A percentile compares a stretch with the other conserved stretches of the same genome.
Conservation (phyloP, 495 filamentous ascomycete species). For the Xylaria intraflava region DNA sequence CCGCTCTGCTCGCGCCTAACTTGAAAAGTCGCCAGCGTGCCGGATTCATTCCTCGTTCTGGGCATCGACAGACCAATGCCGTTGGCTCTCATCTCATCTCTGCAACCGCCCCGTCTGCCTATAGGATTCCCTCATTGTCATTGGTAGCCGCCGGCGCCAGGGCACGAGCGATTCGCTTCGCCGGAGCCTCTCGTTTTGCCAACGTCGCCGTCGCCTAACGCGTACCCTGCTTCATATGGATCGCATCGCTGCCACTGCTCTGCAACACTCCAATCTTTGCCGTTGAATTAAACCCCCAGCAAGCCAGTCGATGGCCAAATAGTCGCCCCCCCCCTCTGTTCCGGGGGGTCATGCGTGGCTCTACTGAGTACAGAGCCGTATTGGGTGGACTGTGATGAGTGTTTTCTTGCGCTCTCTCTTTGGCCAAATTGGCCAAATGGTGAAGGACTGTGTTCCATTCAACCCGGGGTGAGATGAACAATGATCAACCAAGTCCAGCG, state of each 20-base stretch:
- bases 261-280: background rate
- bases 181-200: constrained; percentile 24
- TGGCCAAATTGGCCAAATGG: too few species aligned
- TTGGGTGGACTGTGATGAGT: constrained; percentile 19
- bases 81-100: constrained; percentile 2
- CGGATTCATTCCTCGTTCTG: too few species aligned
- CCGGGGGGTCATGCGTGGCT: constrained; percentile 9
- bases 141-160: constrained; percentile 18
- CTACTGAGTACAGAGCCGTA: constrained; percentile 12
- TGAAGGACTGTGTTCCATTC: too few species aligned
- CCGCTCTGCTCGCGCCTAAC: constrained; percentile 19
- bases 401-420: too few species aligned
- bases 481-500: constrained; percentile 17
- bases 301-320: constrained; percentile 19
- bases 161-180: constrained; percentile 23
- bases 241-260: background rate
- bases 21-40: constrained; percentile 9
- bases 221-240: constrained; percentile 19
- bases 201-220: constrained; percentile 2
- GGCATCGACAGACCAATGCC: too few species aligned
- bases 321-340: constrained; percentile 6
- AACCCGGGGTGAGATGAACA: constrained; percentile 7
- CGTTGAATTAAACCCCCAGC: constrained; percentile 12
- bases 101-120: constrained; percentile 18
- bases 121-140: background rate